Evolutionary conservation across 768 basidiomycete species (phyloP), one percentile per base, ranked within the genome.

Genomic region (Kwoniella sp.): DNA sequence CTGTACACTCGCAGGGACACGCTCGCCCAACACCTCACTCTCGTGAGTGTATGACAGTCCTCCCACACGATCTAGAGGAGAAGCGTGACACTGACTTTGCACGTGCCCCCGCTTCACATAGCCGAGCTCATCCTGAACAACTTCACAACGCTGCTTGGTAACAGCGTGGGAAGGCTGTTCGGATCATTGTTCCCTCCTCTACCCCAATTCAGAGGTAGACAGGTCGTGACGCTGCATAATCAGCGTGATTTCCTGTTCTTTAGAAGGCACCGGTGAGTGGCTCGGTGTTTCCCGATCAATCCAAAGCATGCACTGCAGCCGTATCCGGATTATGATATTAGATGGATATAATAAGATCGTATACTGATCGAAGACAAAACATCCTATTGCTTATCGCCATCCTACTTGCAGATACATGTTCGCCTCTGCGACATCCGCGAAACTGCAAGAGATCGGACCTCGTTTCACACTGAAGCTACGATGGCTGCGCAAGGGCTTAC

Each of bases 161-260:
- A 96, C 76, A 88, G 89, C 17, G 88, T 97, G 56, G 96, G 96
- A 17, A 86, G 93, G 26, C 89, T 99, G 85, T 95, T 98, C 82
- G 95, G 96, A 73, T 93, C 93, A 0, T 86, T 93, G 23, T 98
- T 97, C 83, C 96, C 96, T 20, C 93, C 91, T 7, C 83, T 95
- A 68, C 93, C 93, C 0, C 91, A 96, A 78, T 97, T 96, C 76
- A 89, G 93, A 82, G 96, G 96, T 34, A 79, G 96, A 30, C 96
- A 99, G 81, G 94, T 97, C 11, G 94, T 98, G 13, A 96, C 95
- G 2, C 84, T 98, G 22, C 96, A 98, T 77, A 97, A 97, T 76
- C 93, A 96, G 79, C 87, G 96, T 53, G 96, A 99, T 82, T 99
- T 98, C 82, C 82, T 99, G 63, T 99, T 99, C 83, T 95, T 99